Evolutionary conservation across 768 basidiomycete species (phyloP), one percentile per base, ranked within the genome.

Genomic region (Albatrellus ellisii): DNA sequence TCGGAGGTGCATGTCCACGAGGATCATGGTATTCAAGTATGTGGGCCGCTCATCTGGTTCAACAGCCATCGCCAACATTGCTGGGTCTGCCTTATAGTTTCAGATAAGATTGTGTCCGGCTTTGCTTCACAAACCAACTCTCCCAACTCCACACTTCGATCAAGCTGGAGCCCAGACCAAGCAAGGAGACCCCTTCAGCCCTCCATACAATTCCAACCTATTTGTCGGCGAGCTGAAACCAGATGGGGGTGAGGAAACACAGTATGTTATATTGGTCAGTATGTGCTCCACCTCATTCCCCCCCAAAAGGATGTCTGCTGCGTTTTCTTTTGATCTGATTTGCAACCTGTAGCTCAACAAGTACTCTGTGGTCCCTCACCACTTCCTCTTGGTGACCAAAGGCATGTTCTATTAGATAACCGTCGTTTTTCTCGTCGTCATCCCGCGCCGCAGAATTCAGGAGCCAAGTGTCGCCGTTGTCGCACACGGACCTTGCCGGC

Each of bases 381-480:
- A 97, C 55, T 89, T 95, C 53, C 66, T 95, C n/a, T 60, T 95
- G 41, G 75, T 85, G 33, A 83, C 85, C 17, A 88, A 86, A 70
- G 82, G 87, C 85, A 36, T 27, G 66, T 45, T 32, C n/a, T n/a
- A 18, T 22, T 24, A n/a, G 4, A 26, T 15, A 18, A 4, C 3
- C 18, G 18, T 22, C 33, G 18, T 10, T 26, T 20, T n/a, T 14
- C 21, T 26, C 4, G 20, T 33, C 14, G n/a, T 37, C 38, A 36
- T 24, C 3, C 11, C 27, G 25, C 28, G 26, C 21, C 26, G 20
- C 50, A 88, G 86, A 85, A 46, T 87, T 75, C 51, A 66, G 67
- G 49, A 73, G 81, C 2, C 92, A 97, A 60, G 67, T 79, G 1
- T 76, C 83, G 0, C 90, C 91, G 4, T 68, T 91, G 17, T 61